Conservation (phyloP, 352 stramenopile species). For the Elongisporangium prolatum region DNA sequence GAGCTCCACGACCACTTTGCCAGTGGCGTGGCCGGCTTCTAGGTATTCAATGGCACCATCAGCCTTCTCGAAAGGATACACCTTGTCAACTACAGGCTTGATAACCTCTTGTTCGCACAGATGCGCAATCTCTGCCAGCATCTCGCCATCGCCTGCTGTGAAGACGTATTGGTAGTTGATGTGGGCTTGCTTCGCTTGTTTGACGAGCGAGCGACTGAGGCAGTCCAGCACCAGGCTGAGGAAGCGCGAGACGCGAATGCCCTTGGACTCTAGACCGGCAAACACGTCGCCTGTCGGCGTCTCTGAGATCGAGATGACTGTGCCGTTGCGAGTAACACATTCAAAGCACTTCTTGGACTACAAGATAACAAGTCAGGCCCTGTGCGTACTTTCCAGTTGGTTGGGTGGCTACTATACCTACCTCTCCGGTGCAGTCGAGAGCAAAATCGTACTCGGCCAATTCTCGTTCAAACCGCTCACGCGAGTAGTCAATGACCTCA, state of each 20-base stretch:
- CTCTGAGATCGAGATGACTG: slow-evolving; percentile 58
- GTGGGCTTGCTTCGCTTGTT: slow-evolving; percentile 37
- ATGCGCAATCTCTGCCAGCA: slow-evolving; percentile 46
- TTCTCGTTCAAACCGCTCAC: slow-evolving; percentile 60
- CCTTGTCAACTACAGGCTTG: slow-evolving; percentile 58
- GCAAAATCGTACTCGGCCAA: slow-evolving; percentile 73
- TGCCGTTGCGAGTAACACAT: slow-evolving; percentile 44
- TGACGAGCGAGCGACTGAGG: slow-evolving; percentile 50
- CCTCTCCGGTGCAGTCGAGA: slow-evolving; percentile 72
- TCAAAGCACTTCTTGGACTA: slow-evolving; percentile 60
- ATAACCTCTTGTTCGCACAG: slow-evolving; percentile 40
- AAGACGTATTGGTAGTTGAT: slow-evolving; percentile 65
- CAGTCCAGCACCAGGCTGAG: slow-evolving; percentile 49
- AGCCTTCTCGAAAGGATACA: slow-evolving; percentile 64
- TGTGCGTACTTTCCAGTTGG: neutral
- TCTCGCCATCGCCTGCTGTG: slow-evolving; percentile 23
- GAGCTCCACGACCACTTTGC: slow-evolving; percentile 68
- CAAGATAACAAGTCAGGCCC: neutral
- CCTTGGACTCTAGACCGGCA: slow-evolving; percentile 18
- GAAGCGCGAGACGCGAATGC: slow-evolving; percentile 39
- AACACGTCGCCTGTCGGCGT: slow-evolving; percentile 43
- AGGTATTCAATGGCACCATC: slow-evolving; percentile 60
- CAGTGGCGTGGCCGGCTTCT: slow-evolving; percentile 47
- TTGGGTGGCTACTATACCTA: slow-evolving; percentile 13
- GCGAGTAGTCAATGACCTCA: slow-evolving; percentile 66